Percentiles rank a stretch among this genome's conserved stretches.
phyloP scores from a whole-genome alignment of 2,329 filamentous ascomycete genomes.

The Aspergillus udagawae region DNA sequence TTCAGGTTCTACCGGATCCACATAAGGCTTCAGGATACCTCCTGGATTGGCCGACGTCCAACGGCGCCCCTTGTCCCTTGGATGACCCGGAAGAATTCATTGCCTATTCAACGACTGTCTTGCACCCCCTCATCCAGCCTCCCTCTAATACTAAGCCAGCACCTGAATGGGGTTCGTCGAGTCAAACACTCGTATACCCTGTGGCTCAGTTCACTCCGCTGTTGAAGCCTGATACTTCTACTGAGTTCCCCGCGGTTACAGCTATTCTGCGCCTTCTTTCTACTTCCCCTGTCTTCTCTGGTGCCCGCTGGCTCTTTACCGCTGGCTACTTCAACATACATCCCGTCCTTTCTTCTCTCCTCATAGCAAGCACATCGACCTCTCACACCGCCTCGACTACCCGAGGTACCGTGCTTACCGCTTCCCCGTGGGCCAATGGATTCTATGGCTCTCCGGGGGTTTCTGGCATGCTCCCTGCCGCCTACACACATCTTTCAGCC shows the following conservation, averaged over 20 bases:
- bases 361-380: slow-evolving; percentile 65
- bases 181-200: slow-evolving; percentile 76
- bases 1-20: slow-evolving; percentile 62
- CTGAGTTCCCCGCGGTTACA: slow-evolving; percentile 79
- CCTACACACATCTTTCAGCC: slow-evolving; percentile 83
- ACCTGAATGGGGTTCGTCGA: slow-evolving; percentile 29
- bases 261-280: slow-evolving; percentile 68
- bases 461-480: slow-evolving; percentile 83
- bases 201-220: slow-evolving; percentile 85
- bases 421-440: slow-evolving; percentile 88
- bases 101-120: slow-evolving; percentile 59
- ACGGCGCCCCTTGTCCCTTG: slow-evolving; percentile 71
- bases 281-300: slow-evolving; percentile 54
- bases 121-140: slow-evolving; percentile 62
- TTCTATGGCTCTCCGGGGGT: slow-evolving; percentile 88
- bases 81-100: slow-evolving; percentile 67
- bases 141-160: slow-evolving; percentile 37
- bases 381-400: slow-evolving; percentile 29
- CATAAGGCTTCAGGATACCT: slow-evolving; percentile 45
- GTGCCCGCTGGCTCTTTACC: slow-evolving; percentile 89
- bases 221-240: slow-evolving; percentile 73
- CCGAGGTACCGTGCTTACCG: slow-evolving; percentile 81
- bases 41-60: slow-evolving; percentile 70
- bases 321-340: slow-evolving; percentile 98
- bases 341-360: slow-evolving; percentile 71